Evolutionary conservation across 306 rosid species (phyloP), one percentile per base, ranked within the genome.

Genomic region (Mimosa pudica): DNA sequence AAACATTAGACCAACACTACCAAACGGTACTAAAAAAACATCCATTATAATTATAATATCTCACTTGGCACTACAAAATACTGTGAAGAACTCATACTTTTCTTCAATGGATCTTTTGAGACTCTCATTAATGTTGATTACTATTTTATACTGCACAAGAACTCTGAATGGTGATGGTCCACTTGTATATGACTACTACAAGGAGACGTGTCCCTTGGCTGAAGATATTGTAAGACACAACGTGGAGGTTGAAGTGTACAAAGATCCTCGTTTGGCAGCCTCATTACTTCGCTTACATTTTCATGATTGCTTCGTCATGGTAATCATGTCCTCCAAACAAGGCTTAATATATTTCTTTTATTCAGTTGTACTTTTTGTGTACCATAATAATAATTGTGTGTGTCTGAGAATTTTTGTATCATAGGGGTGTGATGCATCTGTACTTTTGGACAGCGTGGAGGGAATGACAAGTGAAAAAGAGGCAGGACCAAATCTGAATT

Each of bases 291-390:
- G 97, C 75, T 77, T 94, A 76, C 98, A 94, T 82, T 94, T 94
- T 57, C 98, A 94, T 18, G 97, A 94, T 89, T 94, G 98, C 48
- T 94, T 94, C 74, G 97, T 92, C 76, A 65, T 88, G 97, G 97
- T 92, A 80, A 67, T 17, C 7, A n/a, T 5, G 2, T 47, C 14
- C 52, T 68, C 36, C 65, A 49, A 58, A 74, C 46, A 52, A 47
- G 65, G 35, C 13, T 32, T 44, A 7, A 4, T 14, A 17, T 24
- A 65, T 65, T 42, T n/a, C n/a, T n/a, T n/a, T n/a, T 10, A 36
- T 10, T 44, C 42, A 38, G 42, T 38, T 69, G 10, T 45, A 0
- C 18, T 10, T 70, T 46, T 36, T 11, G 57, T 70, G 4, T 32
- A 35, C 51, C 55, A 57, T 48, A 48, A 10, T 69, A 12, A 67